These are phyloP conservation scores for Dictyophora rubrovolvata DNA, from an alignment of 768 basidiomycete genomes.

Conservation along the genomic window DNA sequence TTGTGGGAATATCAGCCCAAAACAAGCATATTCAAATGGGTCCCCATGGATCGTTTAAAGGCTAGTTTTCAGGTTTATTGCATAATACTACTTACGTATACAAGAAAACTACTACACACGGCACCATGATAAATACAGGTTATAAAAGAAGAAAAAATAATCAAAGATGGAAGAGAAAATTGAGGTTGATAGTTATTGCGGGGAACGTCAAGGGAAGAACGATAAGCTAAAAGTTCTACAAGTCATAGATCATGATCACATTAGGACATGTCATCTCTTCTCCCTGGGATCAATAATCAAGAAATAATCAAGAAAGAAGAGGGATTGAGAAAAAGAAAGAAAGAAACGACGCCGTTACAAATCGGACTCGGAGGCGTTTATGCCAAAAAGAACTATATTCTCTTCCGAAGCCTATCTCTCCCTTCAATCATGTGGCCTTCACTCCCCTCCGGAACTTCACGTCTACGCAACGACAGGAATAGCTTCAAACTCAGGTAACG, in stretches of 20 bases:
- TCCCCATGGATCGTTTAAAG: neutral
- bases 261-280: no score
- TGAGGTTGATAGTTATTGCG: neutral
- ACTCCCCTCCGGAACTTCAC: no score
- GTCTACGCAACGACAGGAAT: neutral
- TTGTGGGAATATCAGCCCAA: neutral
- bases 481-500: neutral
- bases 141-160: neutral
- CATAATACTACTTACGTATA: neutral
- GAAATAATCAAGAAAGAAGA: no score
- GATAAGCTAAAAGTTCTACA: constrained; percentile 1
- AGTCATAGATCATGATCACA: neutral
- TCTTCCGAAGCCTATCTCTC: no score
- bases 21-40: neutral
- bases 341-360: no score
- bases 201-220: no score
- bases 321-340: no score
- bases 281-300: no score
- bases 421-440: no score
- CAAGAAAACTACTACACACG: neutral
- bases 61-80: neutral
- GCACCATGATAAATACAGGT: neutral
- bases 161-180: neutral
- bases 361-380: no score
- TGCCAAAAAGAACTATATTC: no score